These are phyloP conservation scores for Tricholoma flavovirens DNA, from an alignment of 768 basidiomycete genomes.

Conservation along the genomic window DNA sequence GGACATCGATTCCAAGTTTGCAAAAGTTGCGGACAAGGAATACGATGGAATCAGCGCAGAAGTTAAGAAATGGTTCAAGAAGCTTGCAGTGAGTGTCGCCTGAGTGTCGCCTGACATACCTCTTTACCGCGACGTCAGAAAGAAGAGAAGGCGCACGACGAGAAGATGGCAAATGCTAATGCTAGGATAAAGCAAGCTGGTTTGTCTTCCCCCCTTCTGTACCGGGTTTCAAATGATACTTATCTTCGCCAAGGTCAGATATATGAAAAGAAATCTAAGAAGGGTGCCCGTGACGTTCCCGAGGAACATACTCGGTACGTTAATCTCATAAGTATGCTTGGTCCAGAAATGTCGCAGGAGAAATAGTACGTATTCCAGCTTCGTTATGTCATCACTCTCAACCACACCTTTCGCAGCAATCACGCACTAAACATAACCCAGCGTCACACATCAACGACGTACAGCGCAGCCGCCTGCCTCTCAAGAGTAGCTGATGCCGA, in stretches of 20 bases:
- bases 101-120: not conserved
- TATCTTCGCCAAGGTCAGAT: conserved; percentile 42
- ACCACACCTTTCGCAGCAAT: conserved; percentile 38
- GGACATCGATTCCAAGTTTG: conserved; percentile 71
- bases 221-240: not conserved
- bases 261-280: conserved; percentile 81
- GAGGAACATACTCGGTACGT: conserved; percentile 80
- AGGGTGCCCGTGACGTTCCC: conserved; percentile 54
- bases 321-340: conserved; percentile 61
- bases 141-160: conserved; percentile 76
- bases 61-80: conserved; percentile 85
- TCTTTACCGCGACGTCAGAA: conserved; percentile 40
- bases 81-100: conserved; percentile 53
- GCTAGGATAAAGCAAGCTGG: conserved; percentile 75
- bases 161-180: conserved; percentile 59
- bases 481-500: conserved; percentile 74
- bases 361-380: conserved; percentile 57
- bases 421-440: conserved; percentile 60
- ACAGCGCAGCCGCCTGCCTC: conserved; percentile 57
- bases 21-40: conserved; percentile 70
- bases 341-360: conserved; percentile 75
- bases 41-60: conserved; percentile 58
- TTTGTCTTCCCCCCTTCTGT: conserved; percentile 19
- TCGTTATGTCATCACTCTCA: not conserved
- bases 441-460: conserved; percentile 52